These are phyloP conservation scores for Clonostachys sp. DNA, from an alignment of 2,329 filamentous ascomycete species.

Conservation along the genomic window DNA sequence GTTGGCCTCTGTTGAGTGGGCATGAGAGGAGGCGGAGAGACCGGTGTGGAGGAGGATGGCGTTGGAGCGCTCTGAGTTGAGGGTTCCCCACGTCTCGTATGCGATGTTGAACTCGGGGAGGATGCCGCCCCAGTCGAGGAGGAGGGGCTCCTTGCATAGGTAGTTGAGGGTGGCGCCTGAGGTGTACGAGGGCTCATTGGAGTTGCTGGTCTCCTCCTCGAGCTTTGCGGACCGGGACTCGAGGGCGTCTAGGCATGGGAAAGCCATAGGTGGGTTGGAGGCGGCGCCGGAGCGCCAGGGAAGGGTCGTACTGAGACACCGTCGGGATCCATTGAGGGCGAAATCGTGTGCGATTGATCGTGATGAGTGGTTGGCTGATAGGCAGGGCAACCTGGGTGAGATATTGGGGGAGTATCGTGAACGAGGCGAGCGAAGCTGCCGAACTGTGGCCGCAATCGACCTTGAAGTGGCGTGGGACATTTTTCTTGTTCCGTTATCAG, in stretches of 20 bases:
- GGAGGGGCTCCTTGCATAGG: constrained; percentile 67
- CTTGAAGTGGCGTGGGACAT: too few relatives aligned
- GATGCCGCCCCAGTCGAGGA: constrained; percentile 94
- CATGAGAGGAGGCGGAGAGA: constrained; percentile 94
- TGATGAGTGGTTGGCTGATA: too few relatives aligned
- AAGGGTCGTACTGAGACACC: constrained; percentile 9
- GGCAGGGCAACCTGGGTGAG: too few relatives aligned
- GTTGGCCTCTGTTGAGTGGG: constrained; percentile 84
- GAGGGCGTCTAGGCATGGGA: constrained; percentile 83
- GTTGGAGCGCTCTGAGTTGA: constrained; percentile 80
- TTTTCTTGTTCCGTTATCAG: too few relatives aligned
- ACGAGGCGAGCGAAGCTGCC: too few relatives aligned
- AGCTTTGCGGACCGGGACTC: constrained; percentile 75
- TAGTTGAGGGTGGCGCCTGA: constrained; percentile 78
- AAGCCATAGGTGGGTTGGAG: constrained; percentile 82
- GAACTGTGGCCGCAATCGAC: too few relatives aligned
- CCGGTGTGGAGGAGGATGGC: constrained; percentile 91
- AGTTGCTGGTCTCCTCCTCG: constrained; percentile 51
- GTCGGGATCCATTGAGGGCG: background rate
- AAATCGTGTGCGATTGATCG: too few relatives aligned
- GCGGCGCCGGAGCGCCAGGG: constrained; percentile 21
- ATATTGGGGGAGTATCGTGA: too few relatives aligned
- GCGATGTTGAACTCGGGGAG: constrained; percentile 84
- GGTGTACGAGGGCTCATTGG: constrained; percentile 92
- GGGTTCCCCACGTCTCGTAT: constrained; percentile 85